Base-by-base conservation (phyloP, 129 eudicot genomes). In the Escallonia herrerae region DNA sequence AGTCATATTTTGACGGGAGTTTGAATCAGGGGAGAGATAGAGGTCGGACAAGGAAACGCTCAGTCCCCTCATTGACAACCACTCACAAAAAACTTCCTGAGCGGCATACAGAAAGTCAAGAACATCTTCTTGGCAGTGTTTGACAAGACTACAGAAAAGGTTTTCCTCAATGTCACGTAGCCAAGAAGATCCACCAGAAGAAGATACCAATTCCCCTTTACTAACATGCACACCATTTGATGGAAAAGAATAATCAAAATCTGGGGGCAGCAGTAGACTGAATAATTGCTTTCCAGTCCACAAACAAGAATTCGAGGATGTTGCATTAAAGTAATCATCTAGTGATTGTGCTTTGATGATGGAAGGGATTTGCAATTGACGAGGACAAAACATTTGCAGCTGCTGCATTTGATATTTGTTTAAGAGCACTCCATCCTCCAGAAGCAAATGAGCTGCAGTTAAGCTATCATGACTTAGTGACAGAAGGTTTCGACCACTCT, bases 261-360 rank as follows among this genome's bases (percentile, higher is more conserved):
- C 91, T 5, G 63, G 76, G 22, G 79, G 95, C 75, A 93, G 72
- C 48, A 88, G 77, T 40, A 66, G 60, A 75, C 96, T 80, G 67
- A 93, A 86, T 74, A 93, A 66, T 70, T 93, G 96, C 67, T 86
- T 79, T 45, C 98, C 98, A 0, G 96, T 88, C 95, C 95, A 93
- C 33, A 86, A 82, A 71, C 66, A 70, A 50, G 84, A 60, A 43
- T 45, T 63, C 22, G 54, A 54, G 12, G 68, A 55, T 37, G 73
- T 58, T 43, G 71, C 64, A 5, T 49, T 51, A 5, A 4, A 50
- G 38, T 47, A 62, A 45, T 62, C 46, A 48, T 8, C 15, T 4
- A 4, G 55, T 22, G 64, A 51, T 15, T 62, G 47, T 33, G 77
- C 72, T 72, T 77, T 84, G 45, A 77, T 5, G 38, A 83, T 33